These are phyloP conservation scores for Styphnolobium japonicum DNA, from an alignment of 306 rosid species.

Conservation along the genomic window DNA sequence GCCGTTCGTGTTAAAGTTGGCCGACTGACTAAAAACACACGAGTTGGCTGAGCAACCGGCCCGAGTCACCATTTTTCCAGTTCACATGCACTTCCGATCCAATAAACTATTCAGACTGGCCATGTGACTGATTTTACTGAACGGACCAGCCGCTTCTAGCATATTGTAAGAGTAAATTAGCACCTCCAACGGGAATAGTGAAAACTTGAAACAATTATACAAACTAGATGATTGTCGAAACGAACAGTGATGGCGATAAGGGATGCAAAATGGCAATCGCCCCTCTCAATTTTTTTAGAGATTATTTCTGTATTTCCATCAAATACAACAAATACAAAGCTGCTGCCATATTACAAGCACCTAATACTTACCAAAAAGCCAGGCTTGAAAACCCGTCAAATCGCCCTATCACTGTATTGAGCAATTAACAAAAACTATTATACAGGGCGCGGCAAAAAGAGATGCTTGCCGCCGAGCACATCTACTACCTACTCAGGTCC, in stretches of 20 bases:
- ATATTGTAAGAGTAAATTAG: background rate
- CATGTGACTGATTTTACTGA: too few species aligned
- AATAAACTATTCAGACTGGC: too few species aligned
- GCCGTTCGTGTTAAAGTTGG: too few species aligned
- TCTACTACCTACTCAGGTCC: constrained; percentile 73
- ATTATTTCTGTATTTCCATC: constrained; percentile 80
- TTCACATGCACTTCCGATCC: too few species aligned
- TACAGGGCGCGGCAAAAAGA: constrained; percentile 61
- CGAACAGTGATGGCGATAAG: background rate
- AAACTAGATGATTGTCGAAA: background rate
- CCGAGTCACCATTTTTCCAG: too few species aligned
- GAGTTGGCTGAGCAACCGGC: too few species aligned
- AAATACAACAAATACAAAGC: constrained; percentile 81
- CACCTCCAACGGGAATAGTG: background rate
- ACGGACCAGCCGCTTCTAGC: too few species aligned
- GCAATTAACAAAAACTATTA: constrained; percentile 57
- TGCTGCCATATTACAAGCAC: constrained; percentile 71
- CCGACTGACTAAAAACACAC: too few species aligned
- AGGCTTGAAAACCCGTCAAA: constrained; percentile 45
- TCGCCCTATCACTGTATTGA: constrained; percentile 57
- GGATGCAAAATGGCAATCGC: constrained; percentile 31
- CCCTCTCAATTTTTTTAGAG: constrained; percentile 47
- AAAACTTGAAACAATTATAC: background rate
- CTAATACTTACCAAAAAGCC: constrained; percentile 64
- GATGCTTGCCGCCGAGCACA: constrained; percentile 50